Base-by-base conservation (phyloP, 257 asterid species). In the Solanum dulcamara region DNA sequence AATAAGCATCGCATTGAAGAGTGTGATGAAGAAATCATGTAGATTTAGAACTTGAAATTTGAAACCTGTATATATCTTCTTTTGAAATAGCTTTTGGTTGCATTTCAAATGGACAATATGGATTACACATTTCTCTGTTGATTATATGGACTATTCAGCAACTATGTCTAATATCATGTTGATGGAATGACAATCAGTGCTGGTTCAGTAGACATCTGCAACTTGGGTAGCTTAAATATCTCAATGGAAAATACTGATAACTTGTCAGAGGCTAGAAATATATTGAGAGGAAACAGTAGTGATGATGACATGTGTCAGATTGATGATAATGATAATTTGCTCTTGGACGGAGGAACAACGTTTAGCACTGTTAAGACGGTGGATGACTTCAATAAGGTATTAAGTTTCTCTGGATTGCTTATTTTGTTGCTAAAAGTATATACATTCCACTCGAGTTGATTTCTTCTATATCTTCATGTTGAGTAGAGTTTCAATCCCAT, bases 201-300 rank as follows among this genome's bases (percentile, higher is more conserved):
- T 46, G 87, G 85, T 85, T 90, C 90, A 18, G 86, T 68, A 57
- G 92, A 89, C 24, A 81, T 86, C 53, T 89, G 92, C 67, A 88
- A 90, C 85, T 81, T 88, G 90, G 91, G 89, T 33, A 85, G 87
- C n/a, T 83, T 90, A 83, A 87, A 84, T 40, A 88, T 87, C 84
- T 85, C 90, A 28, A 64, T 38, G 22, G 68, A 80, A 57, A 80
- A 83, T 86, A n/a, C 88, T 24, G 77, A 55, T 83, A 86, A 85
- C 53, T 26, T 81, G 42, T 85, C 84, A 37, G 89, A 82, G 84
- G 83, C 83, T 14, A 42, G 70, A 57, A 67, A 77, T 30, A 24
- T 60, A 14, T 81, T 85, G 86, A 50, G 70, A 46, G 48, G 44
- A 68, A 71, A 20, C 71, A 75, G 35, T 70, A 57, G 57, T 87